Evolutionary conservation across 495 filamentous ascomycete genomes (phyloP).

Genomic region (Hypoxylon fuscum): DNA sequence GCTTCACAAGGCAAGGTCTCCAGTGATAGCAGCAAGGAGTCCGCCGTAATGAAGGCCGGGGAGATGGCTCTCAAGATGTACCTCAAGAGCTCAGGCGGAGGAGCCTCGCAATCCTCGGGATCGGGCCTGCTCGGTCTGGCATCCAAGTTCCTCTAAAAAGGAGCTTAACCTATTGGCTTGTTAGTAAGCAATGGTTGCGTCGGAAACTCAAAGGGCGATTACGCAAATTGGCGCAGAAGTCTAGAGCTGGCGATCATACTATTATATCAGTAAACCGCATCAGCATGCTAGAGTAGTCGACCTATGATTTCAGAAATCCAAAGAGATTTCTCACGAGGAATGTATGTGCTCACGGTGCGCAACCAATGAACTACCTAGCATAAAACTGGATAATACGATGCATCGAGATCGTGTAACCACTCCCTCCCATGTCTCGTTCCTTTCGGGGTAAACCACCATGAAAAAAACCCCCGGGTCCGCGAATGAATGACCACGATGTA

Average conservation of each 20-base stretch:
- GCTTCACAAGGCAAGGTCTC: conserved; percentile 56
- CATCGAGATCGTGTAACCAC: no score
- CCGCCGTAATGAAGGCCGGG: conserved; percentile 59
- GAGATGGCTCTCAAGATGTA: conserved; percentile 67
- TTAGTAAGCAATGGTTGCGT: not conserved
- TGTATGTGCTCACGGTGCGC: no score
- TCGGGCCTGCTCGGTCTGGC: conserved; percentile 50
- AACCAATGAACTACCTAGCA: no score
- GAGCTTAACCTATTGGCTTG: not conserved
- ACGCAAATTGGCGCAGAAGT: no score
- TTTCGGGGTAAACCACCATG: not conserved
- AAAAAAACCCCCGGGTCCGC: not conserved
- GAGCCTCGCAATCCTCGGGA: conserved; percentile 27
- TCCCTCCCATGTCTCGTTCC: no score
- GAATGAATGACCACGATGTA: not conserved
- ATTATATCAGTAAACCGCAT: no score
- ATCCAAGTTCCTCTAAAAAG: conserved; percentile 50
- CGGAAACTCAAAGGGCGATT: not conserved
- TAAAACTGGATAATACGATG: no score
- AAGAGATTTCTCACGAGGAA: no score
- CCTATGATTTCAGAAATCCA: no score
- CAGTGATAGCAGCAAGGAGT: conserved; percentile 58
- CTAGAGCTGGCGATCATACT: no score
- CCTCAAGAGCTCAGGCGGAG: conserved; percentile 55
- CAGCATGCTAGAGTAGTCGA: no score